Percentiles rank a stretch among this genome's conserved stretches.
These are phyloP conservation scores for Zygoascus biomembranicola DNA, from an alignment of 805 yeast species.

Conservation along the genomic window DNA sequence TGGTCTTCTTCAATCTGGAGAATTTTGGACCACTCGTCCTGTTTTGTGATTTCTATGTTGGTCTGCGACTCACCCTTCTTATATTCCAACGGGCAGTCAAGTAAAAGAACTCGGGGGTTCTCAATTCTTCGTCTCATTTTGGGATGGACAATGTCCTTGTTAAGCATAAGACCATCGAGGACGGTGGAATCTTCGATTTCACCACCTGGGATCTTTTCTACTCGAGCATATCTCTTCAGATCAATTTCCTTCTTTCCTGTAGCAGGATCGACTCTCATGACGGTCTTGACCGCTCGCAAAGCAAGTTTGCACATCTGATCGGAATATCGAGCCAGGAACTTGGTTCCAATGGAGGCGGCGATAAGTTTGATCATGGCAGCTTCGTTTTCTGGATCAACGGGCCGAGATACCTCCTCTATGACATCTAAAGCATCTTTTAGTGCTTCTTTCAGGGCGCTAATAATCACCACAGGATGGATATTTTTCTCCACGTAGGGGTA, in stretches of 20 bases:
- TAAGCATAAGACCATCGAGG: slow-evolving; percentile 83
- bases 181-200: slow-evolving; percentile 86
- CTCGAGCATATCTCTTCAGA: slow-evolving; percentile 82
- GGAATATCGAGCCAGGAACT: slow-evolving; percentile 87
- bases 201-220: slow-evolving; percentile 97
- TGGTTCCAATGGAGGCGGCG: slow-evolving; percentile 90
- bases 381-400: slow-evolving; percentile 79
- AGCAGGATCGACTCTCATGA: slow-evolving; percentile 36
- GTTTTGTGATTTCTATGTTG: slow-evolving; percentile 92
- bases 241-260: slow-evolving; percentile 74
- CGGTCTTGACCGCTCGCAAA: slow-evolving; percentile 79
- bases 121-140: slow-evolving; percentile 87
- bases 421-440: slow-evolving; percentile 83
- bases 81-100: slow-evolving; percentile 96
- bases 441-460: slow-evolving; percentile 88
- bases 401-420: slow-evolving; percentile 71
- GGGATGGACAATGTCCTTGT: slow-evolving; percentile 98
- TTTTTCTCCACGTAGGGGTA: slow-evolving; percentile 87
- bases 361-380: slow-evolving; percentile 80
- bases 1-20: slow-evolving; percentile 97
- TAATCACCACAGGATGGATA: slow-evolving; percentile 94
- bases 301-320: slow-evolving; percentile 85
- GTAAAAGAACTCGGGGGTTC: slow-evolving; percentile 78
- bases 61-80: slow-evolving; percentile 99
- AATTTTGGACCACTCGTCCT: slow-evolving; percentile 92